Percentiles rank a stretch among this genome's conserved stretches.
Evolutionary conservation across 1,139 yeast genomes (phyloP).

Genomic region (Debaryomyces sp.): DNA sequence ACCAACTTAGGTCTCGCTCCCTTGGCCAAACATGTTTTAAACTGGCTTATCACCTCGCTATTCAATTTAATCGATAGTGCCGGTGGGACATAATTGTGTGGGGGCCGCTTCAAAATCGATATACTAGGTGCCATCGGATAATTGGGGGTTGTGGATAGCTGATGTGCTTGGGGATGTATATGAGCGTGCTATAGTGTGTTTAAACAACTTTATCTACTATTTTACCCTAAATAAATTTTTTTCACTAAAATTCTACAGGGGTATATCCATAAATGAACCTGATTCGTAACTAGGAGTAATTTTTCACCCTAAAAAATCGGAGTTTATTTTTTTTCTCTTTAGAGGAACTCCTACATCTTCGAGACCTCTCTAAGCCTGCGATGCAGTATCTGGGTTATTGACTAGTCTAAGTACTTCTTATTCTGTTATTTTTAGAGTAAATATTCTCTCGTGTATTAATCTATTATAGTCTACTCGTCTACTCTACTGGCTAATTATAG

Average conservation of each 20-base stretch:
- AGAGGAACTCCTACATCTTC: not conserved
- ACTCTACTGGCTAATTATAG: not conserved
- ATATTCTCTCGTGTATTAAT: too few relatives aligned
- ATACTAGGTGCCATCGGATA: slow-evolving; percentile 3
- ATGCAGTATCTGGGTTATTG: not conserved
- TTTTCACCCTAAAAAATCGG: slow-evolving; percentile 4
- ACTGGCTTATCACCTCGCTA: slow-evolving; percentile 26
- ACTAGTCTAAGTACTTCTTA: not conserved
- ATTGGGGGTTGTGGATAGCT: not conserved
- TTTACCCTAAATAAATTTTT: not conserved
- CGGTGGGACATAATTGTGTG: slow-evolving; percentile 14
- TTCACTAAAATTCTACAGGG: slow-evolving; percentile 3
- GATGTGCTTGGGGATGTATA: slow-evolving; percentile 2
- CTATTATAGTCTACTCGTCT: not conserved
- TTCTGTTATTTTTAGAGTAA: too few relatives aligned
- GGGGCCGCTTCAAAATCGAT: slow-evolving; percentile 6
- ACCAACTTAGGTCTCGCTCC: slow-evolving; percentile 32
- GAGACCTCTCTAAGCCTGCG: not conserved
- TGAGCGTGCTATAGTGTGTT: not conserved
- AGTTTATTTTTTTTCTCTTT: slow-evolving; percentile 2
- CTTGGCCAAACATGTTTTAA: slow-evolving; percentile 19
- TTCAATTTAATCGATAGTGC: slow-evolving; percentile 32
- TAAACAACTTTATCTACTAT: not conserved
- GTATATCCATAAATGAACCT: not conserved
- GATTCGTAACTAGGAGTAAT: slow-evolving; percentile 6